A percentile compares a stretch with the other conserved stretches of the same genome.
Conservation (phyloP, 2,329 filamentous ascomycete species). For the Chaetothyriales sp. region DNA sequence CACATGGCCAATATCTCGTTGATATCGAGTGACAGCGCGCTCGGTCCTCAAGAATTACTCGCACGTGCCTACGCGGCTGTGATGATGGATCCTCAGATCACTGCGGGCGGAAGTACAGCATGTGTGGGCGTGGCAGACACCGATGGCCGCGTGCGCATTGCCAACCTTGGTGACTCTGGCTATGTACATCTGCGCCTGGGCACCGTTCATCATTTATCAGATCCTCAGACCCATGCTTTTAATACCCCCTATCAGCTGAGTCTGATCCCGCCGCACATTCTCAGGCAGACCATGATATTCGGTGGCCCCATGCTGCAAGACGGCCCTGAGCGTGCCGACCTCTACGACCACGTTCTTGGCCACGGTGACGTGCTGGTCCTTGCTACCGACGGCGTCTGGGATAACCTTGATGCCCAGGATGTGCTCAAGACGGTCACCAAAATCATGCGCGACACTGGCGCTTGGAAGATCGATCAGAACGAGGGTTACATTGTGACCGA, state of each 20-base stretch:
- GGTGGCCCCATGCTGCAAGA: slow-evolving; percentile 71
- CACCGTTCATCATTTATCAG: slow-evolving; percentile 67
- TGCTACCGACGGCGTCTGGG: slow-evolving; percentile 88
- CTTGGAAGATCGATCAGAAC: slow-evolving; percentile 51
- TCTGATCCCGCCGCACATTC: slow-evolving; percentile 65
- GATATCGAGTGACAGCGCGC: slow-evolving; percentile 19
- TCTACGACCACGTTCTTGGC: slow-evolving; percentile 59
- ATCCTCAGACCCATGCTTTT: slow-evolving; percentile 87
- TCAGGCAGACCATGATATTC: slow-evolving; percentile 66
- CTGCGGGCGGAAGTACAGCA: slow-evolving; percentile 80
- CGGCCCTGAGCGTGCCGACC: slow-evolving; percentile 66
- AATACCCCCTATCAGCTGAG: slow-evolving; percentile 95
- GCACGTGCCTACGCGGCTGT: slow-evolving; percentile 73
- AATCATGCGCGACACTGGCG: slow-evolving; percentile 57
- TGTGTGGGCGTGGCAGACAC: slow-evolving; percentile 65
- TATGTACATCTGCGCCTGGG: slow-evolving; percentile 77
- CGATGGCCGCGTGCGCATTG: slow-evolving; percentile 65
- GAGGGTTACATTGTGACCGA: slow-evolving; percentile 49
- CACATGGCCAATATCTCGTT: slow-evolving; percentile 68
- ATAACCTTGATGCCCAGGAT: slow-evolving; percentile 86
- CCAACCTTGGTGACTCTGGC: slow-evolving; percentile 90
- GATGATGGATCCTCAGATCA: slow-evolving; percentile 55
- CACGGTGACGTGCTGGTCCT: slow-evolving; percentile 91
- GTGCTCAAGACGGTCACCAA: slow-evolving; percentile 64
- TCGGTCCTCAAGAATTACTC: slow-evolving; percentile 54